These are phyloP conservation scores for Saturnispora halmiae DNA, from an alignment of 805 yeast species.

Conservation along the genomic window DNA sequence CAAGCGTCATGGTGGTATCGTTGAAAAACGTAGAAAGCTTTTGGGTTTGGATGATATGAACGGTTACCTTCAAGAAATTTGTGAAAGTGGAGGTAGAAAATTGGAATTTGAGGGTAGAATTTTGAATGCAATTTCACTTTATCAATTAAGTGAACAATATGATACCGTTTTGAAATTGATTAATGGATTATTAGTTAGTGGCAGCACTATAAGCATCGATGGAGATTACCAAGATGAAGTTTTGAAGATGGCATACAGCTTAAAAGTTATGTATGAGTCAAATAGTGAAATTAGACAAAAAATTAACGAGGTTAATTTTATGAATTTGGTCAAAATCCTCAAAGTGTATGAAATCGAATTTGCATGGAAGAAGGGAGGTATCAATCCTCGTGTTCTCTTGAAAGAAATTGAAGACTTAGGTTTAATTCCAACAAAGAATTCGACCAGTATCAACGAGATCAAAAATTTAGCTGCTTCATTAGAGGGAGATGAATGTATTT, in stretches of 20 bases:
- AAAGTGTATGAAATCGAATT: conserved; percentile 62
- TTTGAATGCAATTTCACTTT: conserved; percentile 75
- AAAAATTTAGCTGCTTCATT: conserved; percentile 62
- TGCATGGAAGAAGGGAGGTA: conserved; percentile 27
- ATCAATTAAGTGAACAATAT: conserved; percentile 82
- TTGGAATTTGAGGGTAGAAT: conserved; percentile 90
- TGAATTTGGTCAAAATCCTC: conserved; percentile 56
- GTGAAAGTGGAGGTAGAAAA: conserved; percentile 74
- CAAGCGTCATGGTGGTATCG: conserved; percentile 67
- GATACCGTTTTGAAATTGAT: conserved; percentile 69
- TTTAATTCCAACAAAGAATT: conserved; percentile 56
- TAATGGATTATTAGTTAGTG: conserved; percentile 56
- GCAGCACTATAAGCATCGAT: conserved; percentile 30
- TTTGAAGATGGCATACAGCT: conserved; percentile 37
- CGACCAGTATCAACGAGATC: conserved; percentile 48
- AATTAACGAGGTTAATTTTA: conserved; percentile 41
- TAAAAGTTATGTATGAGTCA: conserved; percentile 39
- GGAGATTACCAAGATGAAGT: conserved; percentile 41
- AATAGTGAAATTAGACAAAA: conserved; percentile 52
- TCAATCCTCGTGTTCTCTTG: conserved; percentile 30
- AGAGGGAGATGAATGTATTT: conserved; percentile 57
- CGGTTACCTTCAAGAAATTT: conserved; percentile 58
- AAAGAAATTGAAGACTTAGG: conserved; percentile 43
- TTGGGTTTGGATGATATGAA: conserved; percentile 49
- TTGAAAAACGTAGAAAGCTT: conserved; percentile 67